Conservation (phyloP, 2,329 filamentous ascomycete species). For the Sclerotinia spermophila region DNA sequence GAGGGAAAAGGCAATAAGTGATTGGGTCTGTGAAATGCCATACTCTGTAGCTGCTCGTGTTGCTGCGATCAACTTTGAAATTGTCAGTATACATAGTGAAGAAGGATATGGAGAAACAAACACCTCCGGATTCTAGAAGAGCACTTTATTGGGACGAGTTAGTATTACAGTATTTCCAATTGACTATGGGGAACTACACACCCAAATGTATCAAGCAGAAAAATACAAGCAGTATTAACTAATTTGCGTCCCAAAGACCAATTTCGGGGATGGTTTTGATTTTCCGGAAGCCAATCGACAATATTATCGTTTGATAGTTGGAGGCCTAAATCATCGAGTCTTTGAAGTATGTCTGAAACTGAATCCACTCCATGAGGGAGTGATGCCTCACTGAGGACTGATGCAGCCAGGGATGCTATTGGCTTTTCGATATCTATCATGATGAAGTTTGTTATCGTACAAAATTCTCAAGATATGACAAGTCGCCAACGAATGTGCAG, state of each 20-base stretch:
- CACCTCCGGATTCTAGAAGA: constrained; percentile 12
- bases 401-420: not conserved
- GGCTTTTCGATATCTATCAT: not conserved
- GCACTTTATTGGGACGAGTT: not conserved
- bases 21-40: constrained; percentile 9
- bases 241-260: constrained; percentile 5
- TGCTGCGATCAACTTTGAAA: constrained; percentile 5
- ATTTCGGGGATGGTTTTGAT: constrained; percentile 9
- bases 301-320: not conserved
- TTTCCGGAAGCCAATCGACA: constrained; percentile 7
- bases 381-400: not conserved
- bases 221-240: constrained; percentile 3
- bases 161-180: not conserved
- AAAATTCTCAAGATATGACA: not conserved
- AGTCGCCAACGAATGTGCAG: not conserved
- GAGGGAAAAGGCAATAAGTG: constrained; percentile 7
- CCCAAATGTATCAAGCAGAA: constrained; percentile 13
- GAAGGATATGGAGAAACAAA: not conserved
- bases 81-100: not conserved
- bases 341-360: not conserved
- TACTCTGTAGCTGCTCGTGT: constrained; percentile 6
- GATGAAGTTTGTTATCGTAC: not conserved
- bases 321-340: not conserved
- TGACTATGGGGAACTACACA: not conserved
- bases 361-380: not conserved